phyloP scores from a whole-genome alignment of 1,284 basidiomycete species.

The Puccinia coronata region DNA sequence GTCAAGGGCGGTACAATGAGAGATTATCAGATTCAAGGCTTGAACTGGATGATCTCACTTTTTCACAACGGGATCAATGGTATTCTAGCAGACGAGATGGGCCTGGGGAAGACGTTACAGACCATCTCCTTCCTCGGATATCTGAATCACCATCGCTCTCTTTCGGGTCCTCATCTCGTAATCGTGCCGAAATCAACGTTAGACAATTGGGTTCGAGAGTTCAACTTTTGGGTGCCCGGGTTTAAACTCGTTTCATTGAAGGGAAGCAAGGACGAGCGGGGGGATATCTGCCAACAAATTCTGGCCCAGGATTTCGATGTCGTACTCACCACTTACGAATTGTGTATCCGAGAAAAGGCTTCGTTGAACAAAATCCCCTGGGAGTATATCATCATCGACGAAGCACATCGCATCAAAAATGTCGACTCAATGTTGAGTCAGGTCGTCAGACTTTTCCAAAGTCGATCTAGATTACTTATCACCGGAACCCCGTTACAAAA shows the following conservation, averaged over 20 bases:
- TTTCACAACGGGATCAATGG: constrained; percentile 92
- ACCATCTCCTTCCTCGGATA: constrained; percentile 97
- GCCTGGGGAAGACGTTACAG: constrained; percentile 92
- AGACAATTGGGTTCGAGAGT: constrained; percentile 95
- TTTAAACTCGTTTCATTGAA: constrained; percentile 80
- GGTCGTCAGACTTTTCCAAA: constrained; percentile 88
- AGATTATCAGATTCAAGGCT: constrained; percentile 89
- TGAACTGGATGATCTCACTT: constrained; percentile 95
- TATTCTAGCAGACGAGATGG: constrained; percentile 90
- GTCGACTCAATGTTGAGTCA: constrained; percentile 94
- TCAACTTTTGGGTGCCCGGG: constrained; percentile 87
- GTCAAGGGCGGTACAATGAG: constrained; percentile 85
- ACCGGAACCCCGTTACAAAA: constrained; percentile 98
- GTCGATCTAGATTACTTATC: constrained; percentile 85
- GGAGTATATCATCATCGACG: constrained; percentile 98
- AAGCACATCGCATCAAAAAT: constrained; percentile 99
- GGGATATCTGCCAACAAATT: constrained; percentile 76
- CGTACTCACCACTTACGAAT: constrained; percentile 95
- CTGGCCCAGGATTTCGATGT: constrained; percentile 90
- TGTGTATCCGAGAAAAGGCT: constrained; percentile 91
- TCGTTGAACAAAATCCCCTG: constrained; percentile 92
- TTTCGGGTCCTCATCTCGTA: constrained; percentile 82
- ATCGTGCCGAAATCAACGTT: constrained; percentile 97
- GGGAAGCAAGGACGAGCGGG: constrained; percentile 85
- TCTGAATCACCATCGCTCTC: constrained; percentile 79